Evolutionary conservation across 495 filamentous ascomycete species (phyloP).

Genomic region (Podospora tetraspora): DNA sequence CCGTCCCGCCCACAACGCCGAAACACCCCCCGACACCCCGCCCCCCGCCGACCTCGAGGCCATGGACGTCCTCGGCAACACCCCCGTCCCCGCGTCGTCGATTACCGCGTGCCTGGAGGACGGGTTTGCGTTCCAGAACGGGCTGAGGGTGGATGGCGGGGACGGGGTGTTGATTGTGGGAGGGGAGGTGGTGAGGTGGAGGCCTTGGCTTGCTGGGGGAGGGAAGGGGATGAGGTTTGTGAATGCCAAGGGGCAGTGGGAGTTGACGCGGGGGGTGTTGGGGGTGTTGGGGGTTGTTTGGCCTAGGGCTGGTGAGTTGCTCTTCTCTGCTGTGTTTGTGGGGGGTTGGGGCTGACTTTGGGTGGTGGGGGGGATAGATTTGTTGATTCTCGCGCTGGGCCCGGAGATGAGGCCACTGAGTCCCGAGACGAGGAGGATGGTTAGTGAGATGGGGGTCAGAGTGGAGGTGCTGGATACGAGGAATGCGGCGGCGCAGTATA

Average conservation of each 20-base stretch:
- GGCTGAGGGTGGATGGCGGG: conserved; percentile 58
- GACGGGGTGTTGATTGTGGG: conserved; percentile 68
- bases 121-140: conserved; percentile 79
- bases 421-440: conserved; percentile 62
- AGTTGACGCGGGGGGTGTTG: conserved; percentile 64
- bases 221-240: conserved; percentile 33
- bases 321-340: conserved; percentile 12
- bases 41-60: conserved; percentile 61
- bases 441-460: conserved; percentile 75
- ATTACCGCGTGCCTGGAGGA: conserved; percentile 73
- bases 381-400: conserved; percentile 86
- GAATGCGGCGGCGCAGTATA: conserved; percentile 90
- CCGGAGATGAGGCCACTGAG: conserved; percentile 64
- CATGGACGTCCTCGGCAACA: conserved; percentile 74
- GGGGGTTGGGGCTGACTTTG: background rate
- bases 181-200: conserved; percentile 85
- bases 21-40: conserved; percentile 17
- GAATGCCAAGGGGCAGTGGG: conserved; percentile 76
- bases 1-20: conserved; percentile 18
- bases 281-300: conserved; percentile 73
- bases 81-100: conserved; percentile 68
- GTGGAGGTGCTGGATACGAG: conserved; percentile 88
- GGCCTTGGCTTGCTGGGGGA: conserved; percentile 54
- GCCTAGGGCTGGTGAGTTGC: conserved; percentile 79
- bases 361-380: conserved; percentile 52